These are phyloP conservation scores for Turritis glabra DNA, from an alignment of 345 rosid genomes.

Conservation along the genomic window DNA sequence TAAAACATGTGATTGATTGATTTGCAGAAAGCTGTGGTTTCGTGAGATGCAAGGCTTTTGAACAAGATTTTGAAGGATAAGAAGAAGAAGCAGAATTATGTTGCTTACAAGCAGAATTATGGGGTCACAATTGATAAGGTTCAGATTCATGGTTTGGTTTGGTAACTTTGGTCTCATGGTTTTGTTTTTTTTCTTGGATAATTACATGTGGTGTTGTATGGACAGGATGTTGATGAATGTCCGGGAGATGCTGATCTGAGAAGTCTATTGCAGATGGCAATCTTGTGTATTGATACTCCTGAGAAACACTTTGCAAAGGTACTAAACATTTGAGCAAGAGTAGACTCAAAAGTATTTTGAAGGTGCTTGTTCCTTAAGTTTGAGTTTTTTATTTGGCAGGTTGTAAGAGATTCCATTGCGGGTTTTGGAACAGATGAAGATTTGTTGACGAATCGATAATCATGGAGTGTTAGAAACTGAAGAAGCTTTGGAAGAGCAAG, in stretches of 20 bases:
- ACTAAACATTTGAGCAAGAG: background rate
- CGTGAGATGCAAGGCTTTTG: conserved; percentile 77
- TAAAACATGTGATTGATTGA: background rate
- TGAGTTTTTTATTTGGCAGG: conserved; percentile 40
- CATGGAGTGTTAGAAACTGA: conserved; percentile 95
- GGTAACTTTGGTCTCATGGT: background rate
- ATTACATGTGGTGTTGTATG: background rate
- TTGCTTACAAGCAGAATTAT: conserved; percentile 51
- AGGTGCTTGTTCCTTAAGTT: background rate
- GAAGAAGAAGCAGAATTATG: conserved; percentile 49
- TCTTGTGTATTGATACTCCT: conserved; percentile 63
- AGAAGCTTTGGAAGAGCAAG: conserved; percentile 98
- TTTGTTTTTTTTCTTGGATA: background rate
- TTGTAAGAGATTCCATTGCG: conserved; percentile 50
- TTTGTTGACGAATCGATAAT: conserved; percentile 79
- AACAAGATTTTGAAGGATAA: conserved; percentile 47
- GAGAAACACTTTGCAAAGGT: conserved; percentile 92
- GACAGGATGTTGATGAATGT: conserved; percentile 59
- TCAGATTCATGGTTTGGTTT: conserved; percentile 18
- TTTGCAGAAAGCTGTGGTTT: conserved; percentile 66
- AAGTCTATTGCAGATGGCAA: conserved; percentile 50
- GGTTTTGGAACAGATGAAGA: conserved; percentile 93
- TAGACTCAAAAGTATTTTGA: background rate
- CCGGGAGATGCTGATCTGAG: conserved; percentile 57
- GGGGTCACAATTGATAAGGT: conserved; percentile 72